Percentiles rank a stretch among this genome's conserved stretches.
These are phyloP conservation scores for Leishmania amazonensis DNA, from an alignment of 208 protist species.

Conservation along the genomic window DNA sequence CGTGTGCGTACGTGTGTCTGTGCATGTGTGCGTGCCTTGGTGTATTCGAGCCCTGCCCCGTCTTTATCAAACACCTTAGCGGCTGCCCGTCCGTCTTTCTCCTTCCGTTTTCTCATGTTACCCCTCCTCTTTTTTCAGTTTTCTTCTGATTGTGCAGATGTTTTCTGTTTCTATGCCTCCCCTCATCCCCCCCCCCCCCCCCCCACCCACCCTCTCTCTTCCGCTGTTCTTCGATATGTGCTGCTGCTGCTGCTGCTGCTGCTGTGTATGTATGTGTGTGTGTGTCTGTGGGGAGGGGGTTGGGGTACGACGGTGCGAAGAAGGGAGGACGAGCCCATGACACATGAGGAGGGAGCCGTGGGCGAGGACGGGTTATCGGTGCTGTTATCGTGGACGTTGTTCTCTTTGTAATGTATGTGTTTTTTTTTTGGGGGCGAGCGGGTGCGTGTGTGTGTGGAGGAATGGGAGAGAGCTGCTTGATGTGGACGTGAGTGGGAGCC, in stretches of 20 bases:
- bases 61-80: background rate
- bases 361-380: background rate
- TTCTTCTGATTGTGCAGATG: slow-evolving; percentile 4
- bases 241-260: background rate
- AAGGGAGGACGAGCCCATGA: background rate
- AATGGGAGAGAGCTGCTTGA: slow-evolving; percentile 10
- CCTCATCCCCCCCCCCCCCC: background rate
- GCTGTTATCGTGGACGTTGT: background rate
- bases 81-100: background rate
- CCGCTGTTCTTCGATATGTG: background rate
- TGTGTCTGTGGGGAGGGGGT: background rate
- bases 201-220: background rate
- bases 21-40: background rate
- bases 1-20: background rate
- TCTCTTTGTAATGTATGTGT: background rate
- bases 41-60: background rate
- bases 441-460: background rate
- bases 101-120: background rate
- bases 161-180: background rate
- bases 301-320: background rate
- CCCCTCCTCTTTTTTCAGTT: background rate
- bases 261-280: slow-evolving; percentile 3
- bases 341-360: background rate
- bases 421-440: too few relatives aligned
- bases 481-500: background rate